Base-by-base conservation (phyloP, 2,329 filamentous ascomycete genomes). In the Neurospora crassa region DNA sequence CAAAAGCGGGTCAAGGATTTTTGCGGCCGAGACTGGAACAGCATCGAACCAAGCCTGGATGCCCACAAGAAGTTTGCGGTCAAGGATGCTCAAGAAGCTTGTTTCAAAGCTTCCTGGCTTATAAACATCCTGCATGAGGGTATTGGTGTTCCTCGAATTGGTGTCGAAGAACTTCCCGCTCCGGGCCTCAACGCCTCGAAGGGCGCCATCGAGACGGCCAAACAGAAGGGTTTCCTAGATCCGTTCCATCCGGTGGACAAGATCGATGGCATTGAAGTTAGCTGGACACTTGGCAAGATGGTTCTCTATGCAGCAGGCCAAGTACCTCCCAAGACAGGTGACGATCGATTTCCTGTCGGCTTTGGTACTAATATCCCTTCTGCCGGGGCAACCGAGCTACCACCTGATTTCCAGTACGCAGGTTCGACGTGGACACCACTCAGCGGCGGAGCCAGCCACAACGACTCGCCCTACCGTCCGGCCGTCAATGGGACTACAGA, bases 51-150 rank as follows among this genome's bases (percentile, higher is more conserved):
- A 12, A 90, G 88, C 29, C 82, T 97, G 5, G 82, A 86, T 11
- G 78, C 80, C n/a, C 14, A 63, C 24, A 80, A 91, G 67, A 95
- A 92, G 73, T 89, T 89, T 71, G 89, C 92, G 74, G 87, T 93
- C 1, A 88, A 91, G 76, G 92, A 90, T 68, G 94, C 94, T 5
- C 88, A 91, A 74, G 90, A 97, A 78, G 92, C 97, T 1, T 99
- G 96, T 80, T 99, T 99, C 86, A 99, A 99, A 80, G 94, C 96
- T 0, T 96, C 93, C 5, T 99, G 96, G 96, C 84, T 99, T 67
- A 97, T 99, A 78, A 99, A 96, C 76, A 91, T 99, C 78, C 85
- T 99, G 4, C 95, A 99, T 77, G 93, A 97, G 74, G 96, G 96
- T 1, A 97, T 99, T 74, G 96, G 96, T 0, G 90, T 99, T 69